Evolutionary conservation across 2,329 filamentous ascomycete species (phyloP), one percentile per base, ranked within the genome.

Genomic region (Colletotrichum zoysiae): DNA sequence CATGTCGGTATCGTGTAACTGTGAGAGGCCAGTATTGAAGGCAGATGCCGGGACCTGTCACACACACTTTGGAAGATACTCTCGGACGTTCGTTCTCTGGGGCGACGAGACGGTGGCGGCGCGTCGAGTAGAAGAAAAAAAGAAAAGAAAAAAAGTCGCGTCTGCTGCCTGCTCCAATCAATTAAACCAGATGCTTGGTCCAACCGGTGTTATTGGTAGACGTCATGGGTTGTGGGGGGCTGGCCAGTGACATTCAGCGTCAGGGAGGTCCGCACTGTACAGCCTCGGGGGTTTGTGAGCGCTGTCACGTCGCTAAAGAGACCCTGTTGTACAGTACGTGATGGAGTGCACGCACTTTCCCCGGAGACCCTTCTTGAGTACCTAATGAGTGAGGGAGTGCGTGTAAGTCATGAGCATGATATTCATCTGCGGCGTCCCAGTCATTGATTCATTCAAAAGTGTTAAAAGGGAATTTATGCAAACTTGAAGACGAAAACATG

Each of bases 91-190:
- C 33, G 23, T 40, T 35, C 30, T 23, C 33, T 38, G 3, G 23
- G 46, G 44, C 33, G 42, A 18, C 44, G 44, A 30, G 14, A 46
- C n/a, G 60, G 51, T 59, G 65, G 51, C 65, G 65, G 70, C 70
- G 70, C 70, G 70, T 69, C 53, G 23, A 38, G 50, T 5, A 5
- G 2, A 30, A 30, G 30, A 30, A 30, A 30, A 30, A 30, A 30
- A 30, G 30, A 30, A 30, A 30, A 30, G 30, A 30, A 30, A 64
- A 70, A 71, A 70, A 71, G 70, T 72, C 70, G 70, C 65, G 70
- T 72, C 70, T 72, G 69, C 51, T 71, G 69, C 70, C 66, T 70
- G 48, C 23, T 23, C 65, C 69, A 69, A 65, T 70, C 65, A 70
- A 65, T 72, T 48, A 65, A 65, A 55, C 40, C 26, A 64, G 30